Evolutionary conservation across 371 early-diverging fungal species (phyloP), one percentile per base, ranked within the genome.

Genomic region (Choanephora cucurbitarum): DNA sequence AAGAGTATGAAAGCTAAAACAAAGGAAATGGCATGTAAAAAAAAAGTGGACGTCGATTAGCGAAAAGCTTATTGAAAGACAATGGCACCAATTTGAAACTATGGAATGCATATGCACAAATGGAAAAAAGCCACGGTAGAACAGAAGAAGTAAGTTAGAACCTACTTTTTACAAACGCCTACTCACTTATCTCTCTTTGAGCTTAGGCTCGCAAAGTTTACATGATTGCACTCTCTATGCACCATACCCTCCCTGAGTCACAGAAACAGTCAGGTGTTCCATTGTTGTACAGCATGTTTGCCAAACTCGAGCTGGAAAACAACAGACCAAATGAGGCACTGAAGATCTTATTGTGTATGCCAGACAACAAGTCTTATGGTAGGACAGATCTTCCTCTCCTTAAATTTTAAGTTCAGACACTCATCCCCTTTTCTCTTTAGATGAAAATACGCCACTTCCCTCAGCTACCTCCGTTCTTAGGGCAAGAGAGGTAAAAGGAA

Each of bases 41-140:
- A n/a, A n/a, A n/a, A n/a, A n/a, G 84, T 39, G 84, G 81, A 6
- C 69, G 81, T 32, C 79, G 79, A 51, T 34, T 82, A 18, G 88
- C 86, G 34, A 88, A 89, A 49, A 55, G 46, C 0, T 56, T 85
- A 23, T 55, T 88, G 23, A 87, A 86, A 45, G 67, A 66, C 14
- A 76, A 84, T 5, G 70, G 83, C 10, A 79, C 75, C 55, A 85
- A 82, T 58, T 57, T 91, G 6, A 52, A 65, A 1, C 63, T 91
- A 31, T 89, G 89, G 91, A 82, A 81, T 58, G 79, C 78, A 1
- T 88, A 85, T 64, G 89, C 89, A 0, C 81, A 81, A 55, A 69
- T 84, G 51, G 87, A 87, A 61, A 79, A 73, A 46, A 57, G 68
- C 33, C 68, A 75, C 46, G 66, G 55, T 41, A 49, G 55, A 6